phyloP scores from a whole-genome alignment of 805 yeast species.

The Schwanniomyces pseudopolymorphus region DNA sequence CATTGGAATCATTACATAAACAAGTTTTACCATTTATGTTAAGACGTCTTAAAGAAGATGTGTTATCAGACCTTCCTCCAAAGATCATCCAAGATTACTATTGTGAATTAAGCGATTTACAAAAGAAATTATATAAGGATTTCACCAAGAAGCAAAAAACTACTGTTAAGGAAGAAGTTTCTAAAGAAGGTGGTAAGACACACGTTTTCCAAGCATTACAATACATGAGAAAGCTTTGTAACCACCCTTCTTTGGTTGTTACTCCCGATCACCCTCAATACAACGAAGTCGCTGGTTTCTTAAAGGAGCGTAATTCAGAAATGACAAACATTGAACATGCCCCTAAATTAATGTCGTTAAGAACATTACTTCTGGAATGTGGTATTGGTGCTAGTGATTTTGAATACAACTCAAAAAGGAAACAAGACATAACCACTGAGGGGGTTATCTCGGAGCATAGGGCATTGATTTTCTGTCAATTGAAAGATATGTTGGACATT shows the following conservation, averaged over 20 bases:
- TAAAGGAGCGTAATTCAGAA: conserved; percentile 56
- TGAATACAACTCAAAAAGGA: conserved; percentile 28
- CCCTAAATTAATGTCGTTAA: conserved; percentile 83
- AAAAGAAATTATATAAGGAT: conserved; percentile 82
- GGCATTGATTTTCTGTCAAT: conserved; percentile 91
- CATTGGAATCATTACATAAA: conserved; percentile 92
- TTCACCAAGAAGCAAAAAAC: conserved; percentile 84
- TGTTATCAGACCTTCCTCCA: conserved; percentile 93
- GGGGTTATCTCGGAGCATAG: conserved; percentile 92
- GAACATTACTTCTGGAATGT: conserved; percentile 81
- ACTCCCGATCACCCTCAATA: conserved; percentile 82
- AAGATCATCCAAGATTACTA: conserved; percentile 97
- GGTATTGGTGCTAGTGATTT: conserved; percentile 68
- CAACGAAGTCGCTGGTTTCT: conserved; percentile 59
- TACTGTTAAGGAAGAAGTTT: conserved; percentile 64
- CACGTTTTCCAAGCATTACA: conserved; percentile 97
- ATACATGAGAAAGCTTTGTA: conserved; percentile 95
- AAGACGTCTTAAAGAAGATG: conserved; percentile 95
- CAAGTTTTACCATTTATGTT: conserved; percentile 96
- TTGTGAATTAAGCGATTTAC: conserved; percentile 91
- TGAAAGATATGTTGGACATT: conserved; percentile 96
- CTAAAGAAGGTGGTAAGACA: conserved; percentile 59
- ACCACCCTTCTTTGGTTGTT: conserved; percentile 90
- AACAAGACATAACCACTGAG: conserved; percentile 42
- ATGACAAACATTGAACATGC: conserved; percentile 79